Conservation (phyloP, 345 rosid genomes). For the Nephelium lappaceum region DNA sequence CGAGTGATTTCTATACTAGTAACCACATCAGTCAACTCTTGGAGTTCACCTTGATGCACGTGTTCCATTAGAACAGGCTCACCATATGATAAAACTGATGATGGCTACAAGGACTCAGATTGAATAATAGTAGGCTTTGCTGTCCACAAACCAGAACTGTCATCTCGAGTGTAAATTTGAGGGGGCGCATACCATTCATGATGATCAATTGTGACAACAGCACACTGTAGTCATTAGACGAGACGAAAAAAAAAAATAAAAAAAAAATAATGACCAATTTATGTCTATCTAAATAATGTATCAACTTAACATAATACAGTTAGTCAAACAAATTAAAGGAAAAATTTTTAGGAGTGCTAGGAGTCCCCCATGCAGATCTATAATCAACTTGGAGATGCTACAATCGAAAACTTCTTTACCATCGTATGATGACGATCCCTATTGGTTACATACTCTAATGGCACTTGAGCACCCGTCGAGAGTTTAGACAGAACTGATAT, state of each 20-base stretch:
- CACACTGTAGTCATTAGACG: constrained; percentile 62
- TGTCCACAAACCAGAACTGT: constrained; percentile 85
- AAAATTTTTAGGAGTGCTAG: neutral
- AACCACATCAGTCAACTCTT: constrained; percentile 54
- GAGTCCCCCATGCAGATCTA: neutral
- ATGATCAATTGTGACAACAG: constrained; percentile 81
- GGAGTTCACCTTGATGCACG: constrained; percentile 44
- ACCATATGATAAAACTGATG: constrained; percentile 36
- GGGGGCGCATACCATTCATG: constrained; percentile 99
- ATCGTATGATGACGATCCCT: constrained; percentile 87
- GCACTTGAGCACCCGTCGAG: constrained; percentile 80
- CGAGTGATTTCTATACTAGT: constrained; percentile 51
- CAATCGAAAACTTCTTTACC: constrained; percentile 45
- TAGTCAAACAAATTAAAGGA: neutral
- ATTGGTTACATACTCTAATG: constrained; percentile 83
- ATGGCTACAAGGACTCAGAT: constrained; percentile 29
- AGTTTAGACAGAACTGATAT: constrained; percentile 70
- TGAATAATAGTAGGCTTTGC: constrained; percentile 62
- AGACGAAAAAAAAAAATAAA: neutral
- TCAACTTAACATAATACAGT: too few species aligned
- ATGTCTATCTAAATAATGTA: too few species aligned
- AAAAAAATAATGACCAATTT: too few species aligned
- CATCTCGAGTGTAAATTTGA: constrained; percentile 85
- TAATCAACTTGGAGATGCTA: neutral
- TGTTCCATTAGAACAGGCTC: constrained; percentile 47